Evolutionary conservation across 768 basidiomycete genomes (phyloP).

Genomic region (Dictyophora rubrovolvata): DNA sequence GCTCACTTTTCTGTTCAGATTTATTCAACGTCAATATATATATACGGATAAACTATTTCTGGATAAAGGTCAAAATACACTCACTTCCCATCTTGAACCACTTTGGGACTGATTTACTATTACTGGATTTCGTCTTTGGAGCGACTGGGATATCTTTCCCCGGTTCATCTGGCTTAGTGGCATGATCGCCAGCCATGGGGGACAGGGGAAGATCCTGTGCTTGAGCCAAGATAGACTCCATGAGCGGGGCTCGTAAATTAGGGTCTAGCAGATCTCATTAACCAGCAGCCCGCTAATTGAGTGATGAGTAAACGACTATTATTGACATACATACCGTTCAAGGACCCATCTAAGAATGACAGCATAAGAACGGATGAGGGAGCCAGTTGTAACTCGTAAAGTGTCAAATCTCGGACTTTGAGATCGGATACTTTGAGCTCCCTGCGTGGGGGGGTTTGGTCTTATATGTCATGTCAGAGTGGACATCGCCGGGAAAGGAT

Average conservation of each 20-base stretch:
- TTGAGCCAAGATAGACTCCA: constrained; percentile 40
- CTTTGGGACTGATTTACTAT: constrained; percentile 5
- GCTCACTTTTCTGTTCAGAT: too few relatives aligned
- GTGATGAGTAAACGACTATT: too few relatives aligned
- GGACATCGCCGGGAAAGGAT: neutral
- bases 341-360: constrained; percentile 58
- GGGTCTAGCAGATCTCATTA: constrained; percentile 33
- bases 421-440: constrained; percentile 79
- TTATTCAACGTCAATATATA: too few relatives aligned
- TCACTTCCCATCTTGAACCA: constrained; percentile 6
- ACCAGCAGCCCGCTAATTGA: too few relatives aligned
- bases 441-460: constrained; percentile 72
- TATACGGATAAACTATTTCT: too few relatives aligned
- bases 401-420: constrained; percentile 52
- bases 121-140: neutral
- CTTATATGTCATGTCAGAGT: constrained; percentile 26
- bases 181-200: constrained; percentile 24
- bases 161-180: neutral
- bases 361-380: constrained; percentile 73
- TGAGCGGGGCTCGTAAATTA: constrained; percentile 53
- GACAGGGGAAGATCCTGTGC: constrained; percentile 63
- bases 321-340: constrained; percentile 47
- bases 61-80: too few relatives aligned
- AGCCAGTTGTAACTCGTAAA: constrained; percentile 63
- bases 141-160: neutral